Percentiles rank a stretch among this genome's conserved stretches.
Evolutionary conservation across 1,139 yeast genomes (phyloP).

Genomic region (Zygosaccharomyces sapae): DNA sequence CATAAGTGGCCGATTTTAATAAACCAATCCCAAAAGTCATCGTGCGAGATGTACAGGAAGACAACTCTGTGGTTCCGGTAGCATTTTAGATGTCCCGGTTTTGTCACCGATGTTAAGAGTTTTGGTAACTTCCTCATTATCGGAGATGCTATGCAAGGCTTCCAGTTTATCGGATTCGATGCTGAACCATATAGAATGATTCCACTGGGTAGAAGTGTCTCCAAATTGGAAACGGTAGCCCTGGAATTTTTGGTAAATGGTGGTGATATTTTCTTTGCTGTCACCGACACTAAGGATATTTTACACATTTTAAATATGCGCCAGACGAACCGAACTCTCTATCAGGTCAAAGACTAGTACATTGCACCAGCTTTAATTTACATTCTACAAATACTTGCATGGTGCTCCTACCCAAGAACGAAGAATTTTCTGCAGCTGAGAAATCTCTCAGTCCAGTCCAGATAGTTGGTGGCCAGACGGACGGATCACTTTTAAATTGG

Average conservation of each 20-base stretch:
- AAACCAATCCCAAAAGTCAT: constrained; percentile 83
- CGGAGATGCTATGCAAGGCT: constrained; percentile 78
- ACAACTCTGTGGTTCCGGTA: constrained; percentile 56
- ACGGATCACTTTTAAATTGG: constrained; percentile 77
- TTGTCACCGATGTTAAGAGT: constrained; percentile 77
- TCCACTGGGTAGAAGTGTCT: constrained; percentile 69
- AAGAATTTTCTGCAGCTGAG: constrained; percentile 31
- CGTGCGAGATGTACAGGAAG: constrained; percentile 71
- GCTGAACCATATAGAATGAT: constrained; percentile 92
- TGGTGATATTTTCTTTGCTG: constrained; percentile 60
- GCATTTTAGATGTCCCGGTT: constrained; percentile 86
- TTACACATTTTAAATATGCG: constrained; percentile 79
- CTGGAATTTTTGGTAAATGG: constrained; percentile 72
- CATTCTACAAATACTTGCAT: constrained; percentile 61
- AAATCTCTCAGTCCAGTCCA: constrained; percentile 41
- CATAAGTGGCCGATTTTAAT: constrained; percentile 80
- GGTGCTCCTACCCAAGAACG: constrained; percentile 47
- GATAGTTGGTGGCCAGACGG: constrained; percentile 64
- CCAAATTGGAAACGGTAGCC: constrained; percentile 52
- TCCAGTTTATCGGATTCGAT: constrained; percentile 84
- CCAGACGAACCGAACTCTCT: constrained; percentile 86
- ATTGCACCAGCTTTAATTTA: constrained; percentile 65
- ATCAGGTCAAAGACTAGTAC: constrained; percentile 72
- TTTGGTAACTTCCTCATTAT: constrained; percentile 73
- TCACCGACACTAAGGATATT: constrained; percentile 67